Base-by-base conservation (phyloP, 1,284 basidiomycete species). In the Trametes versicolor region DNA sequence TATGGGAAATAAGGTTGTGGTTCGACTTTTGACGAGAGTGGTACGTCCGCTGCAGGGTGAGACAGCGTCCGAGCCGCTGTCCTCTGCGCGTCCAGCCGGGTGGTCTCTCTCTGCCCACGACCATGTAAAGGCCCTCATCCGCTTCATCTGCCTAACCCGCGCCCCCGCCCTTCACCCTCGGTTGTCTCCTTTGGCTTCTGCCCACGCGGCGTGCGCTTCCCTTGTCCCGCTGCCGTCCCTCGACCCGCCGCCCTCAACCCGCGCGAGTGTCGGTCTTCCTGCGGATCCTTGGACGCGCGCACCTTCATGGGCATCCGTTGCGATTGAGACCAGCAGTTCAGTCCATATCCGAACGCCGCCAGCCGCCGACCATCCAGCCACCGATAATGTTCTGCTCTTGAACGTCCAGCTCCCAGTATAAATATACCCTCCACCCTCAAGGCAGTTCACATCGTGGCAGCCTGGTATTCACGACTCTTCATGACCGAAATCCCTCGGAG, bases 1-100 rank as follows among this genome's bases (percentile, higher is more conserved):
- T 10, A 52, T 45, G 60, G 55, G 49, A 57, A 62, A 62, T 62
- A 62, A 62, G 54, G 61, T 62, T 62, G 61, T 62, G 61, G 61
- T 62, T 62, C 61, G 61, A 62, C 61, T 62, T 62, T 62, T 55
- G 45, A 34, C 60, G 45, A 34, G 37, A 27, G 53, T 39, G 45
- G 45, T 43, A 48, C 49, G 58, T 53, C n/a, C n/a, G 25, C 47
- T 5, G 9, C 43, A 12, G 27, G 15, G 50, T 19, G 39, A 15
- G 58, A 49, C 52, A 25, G 37, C 27, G 15, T 25, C 56, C 37
- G 34, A 34, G 9, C 51, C 25, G 34, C 5, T 9, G 29, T 39
- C 17, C 23, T 43, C 55, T 27, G 32, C 55, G 29, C 43, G 13
- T 45, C 32, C 45, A n/a, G 15, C 8, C 25, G 21, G 21, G 21